These are phyloP conservation scores for Puccinia polysora DNA, from an alignment of 1,284 basidiomycete species.

Conservation along the genomic window DNA sequence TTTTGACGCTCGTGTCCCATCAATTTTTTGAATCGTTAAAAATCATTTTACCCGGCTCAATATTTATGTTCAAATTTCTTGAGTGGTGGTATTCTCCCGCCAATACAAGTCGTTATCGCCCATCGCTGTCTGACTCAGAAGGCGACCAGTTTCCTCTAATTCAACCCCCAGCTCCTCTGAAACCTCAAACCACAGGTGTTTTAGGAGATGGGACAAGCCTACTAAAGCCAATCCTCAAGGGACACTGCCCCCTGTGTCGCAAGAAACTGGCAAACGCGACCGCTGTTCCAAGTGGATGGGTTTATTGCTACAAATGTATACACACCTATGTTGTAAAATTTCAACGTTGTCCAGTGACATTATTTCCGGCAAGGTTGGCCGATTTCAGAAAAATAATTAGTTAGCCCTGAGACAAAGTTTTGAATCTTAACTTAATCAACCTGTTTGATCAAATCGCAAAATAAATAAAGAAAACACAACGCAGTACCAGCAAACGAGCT, in stretches of 20 bases:
- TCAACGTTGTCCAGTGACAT: too few relatives aligned
- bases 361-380: too few relatives aligned
- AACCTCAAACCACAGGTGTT: conserved; percentile 66
- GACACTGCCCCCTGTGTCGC: conserved; percentile 76
- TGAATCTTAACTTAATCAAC: too few relatives aligned
- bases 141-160: conserved; percentile 53
- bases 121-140: conserved; percentile 55
- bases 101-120: conserved; percentile 53
- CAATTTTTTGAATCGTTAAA: conserved; percentile 56
- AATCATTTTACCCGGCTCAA: conserved; percentile 78
- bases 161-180: conserved; percentile 68
- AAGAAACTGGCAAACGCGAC: conserved; percentile 77
- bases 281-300: conserved; percentile 86
- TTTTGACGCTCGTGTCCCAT: background rate
- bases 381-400: too few relatives aligned
- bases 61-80: conserved; percentile 93
- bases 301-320: conserved; percentile 95
- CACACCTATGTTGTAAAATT: too few relatives aligned
- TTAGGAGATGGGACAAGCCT: conserved; percentile 46
- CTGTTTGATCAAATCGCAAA: too few relatives aligned
- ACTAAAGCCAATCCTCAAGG: conserved; percentile 64
- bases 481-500: conserved; percentile 75
- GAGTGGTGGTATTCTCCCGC: conserved; percentile 99
- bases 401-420: too few relatives aligned
- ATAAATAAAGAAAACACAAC: too few relatives aligned